Base-by-base conservation (phyloP, 1,284 basidiomycete genomes). In the Marasmius fiardii region DNA sequence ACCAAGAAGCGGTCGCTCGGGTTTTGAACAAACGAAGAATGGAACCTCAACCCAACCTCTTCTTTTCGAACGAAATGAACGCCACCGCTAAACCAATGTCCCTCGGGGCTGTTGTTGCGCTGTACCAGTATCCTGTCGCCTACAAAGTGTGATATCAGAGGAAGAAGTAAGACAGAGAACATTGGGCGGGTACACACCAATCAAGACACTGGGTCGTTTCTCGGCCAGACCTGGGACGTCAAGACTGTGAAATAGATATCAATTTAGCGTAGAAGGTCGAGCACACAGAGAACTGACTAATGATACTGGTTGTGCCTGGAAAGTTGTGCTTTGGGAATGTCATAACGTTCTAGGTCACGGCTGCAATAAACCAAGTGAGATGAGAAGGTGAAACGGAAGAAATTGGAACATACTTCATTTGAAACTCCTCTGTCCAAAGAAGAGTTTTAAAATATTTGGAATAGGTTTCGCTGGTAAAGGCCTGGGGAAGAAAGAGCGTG, bases 141-240 rank as follows among this genome's bases (percentile, higher is more conserved):
- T 85, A 43, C 28, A 34, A 53, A 16, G 49, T 45, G 39, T 43
- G 26, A 6, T 39, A 1, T 16, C 23, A 53, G 47, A 23, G 44
- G 24, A 8, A 12, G 10, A 33, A n/a, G 16, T 1, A 28, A 10
- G n/a, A 18, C n/a, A 11, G 8, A 53, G 47, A 47, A 12, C 8
- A 33, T 7, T 28, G 6, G 43, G 1, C n/a, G 6, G 16, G 41
- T 26, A 67, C 75, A 62, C 47, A 78, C 85, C 83, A n/a, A 81
- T 70, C 3, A 85, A 69, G 3, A 86, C 82, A 59, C 83, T 84
- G 0, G 83, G 83, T 0, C 83, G 73, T 57, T 86, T 87, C 65
- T 87, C 85, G 0, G 85, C 82, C 1, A 88, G 68, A 0, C 84
- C 85, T 2, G 80, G 82, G 2, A 88, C 83, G 1, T 63, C 57